A percentile compares a stretch with the other conserved stretches of the same genome.
Conservation (phyloP, 2,329 filamentous ascomycete species). For the Hymenoscyphus fructigenus region DNA sequence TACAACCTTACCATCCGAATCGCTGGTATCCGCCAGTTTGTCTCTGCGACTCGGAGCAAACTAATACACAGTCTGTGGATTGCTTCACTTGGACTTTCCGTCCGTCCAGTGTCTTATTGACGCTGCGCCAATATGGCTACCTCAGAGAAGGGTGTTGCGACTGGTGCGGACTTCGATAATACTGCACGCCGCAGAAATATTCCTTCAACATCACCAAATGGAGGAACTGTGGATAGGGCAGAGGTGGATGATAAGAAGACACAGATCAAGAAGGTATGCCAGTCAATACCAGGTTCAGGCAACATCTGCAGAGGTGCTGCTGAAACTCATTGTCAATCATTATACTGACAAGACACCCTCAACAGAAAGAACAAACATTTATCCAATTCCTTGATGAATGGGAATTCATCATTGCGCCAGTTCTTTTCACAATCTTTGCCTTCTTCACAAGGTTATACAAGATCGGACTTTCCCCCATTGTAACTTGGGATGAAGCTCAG, state of each 20-base stretch:
- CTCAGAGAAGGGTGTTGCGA: slow-evolving; percentile 55
- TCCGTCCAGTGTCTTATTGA: slow-evolving; percentile 5
- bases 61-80: neutral
- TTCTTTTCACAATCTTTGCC: slow-evolving; percentile 61
- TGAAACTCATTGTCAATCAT: neutral
- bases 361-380: slow-evolving; percentile 52
- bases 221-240: slow-evolving; percentile 36
- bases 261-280: slow-evolving; percentile 53
- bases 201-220: slow-evolving; percentile 41
- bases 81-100: slow-evolving; percentile 6
- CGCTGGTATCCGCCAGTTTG: neutral
- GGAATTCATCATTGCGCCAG: slow-evolving; percentile 60
- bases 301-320: neutral
- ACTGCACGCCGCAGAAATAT: slow-evolving; percentile 56
- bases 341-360: slow-evolving; percentile 29
- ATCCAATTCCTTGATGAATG: slow-evolving; percentile 63
- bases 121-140: slow-evolving; percentile 33
- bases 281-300: neutral
- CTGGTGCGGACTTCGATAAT: slow-evolving; percentile 57
- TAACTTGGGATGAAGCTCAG: slow-evolving; percentile 77
- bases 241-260: slow-evolving; percentile 61
- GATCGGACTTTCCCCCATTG: slow-evolving; percentile 70
- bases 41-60: neutral
- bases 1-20: neutral
- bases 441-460: slow-evolving; percentile 69